Conservation (phyloP, 768 basidiomycete species). For the Boletus insuetus region DNA sequence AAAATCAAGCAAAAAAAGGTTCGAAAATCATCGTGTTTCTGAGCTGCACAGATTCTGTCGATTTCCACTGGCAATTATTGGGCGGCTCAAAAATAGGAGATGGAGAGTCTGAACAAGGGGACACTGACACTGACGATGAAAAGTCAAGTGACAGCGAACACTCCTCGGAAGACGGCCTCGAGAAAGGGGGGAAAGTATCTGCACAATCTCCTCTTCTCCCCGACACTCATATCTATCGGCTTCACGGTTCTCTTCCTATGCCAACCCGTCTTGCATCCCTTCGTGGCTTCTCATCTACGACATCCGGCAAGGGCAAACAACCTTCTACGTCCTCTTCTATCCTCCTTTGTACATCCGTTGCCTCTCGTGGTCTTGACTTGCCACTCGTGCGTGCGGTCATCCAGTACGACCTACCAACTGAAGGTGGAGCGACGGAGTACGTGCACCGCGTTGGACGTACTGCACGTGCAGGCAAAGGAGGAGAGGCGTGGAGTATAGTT, state of each 20-base stretch:
- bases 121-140: constrained; percentile 23
- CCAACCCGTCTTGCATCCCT: constrained; percentile 77
- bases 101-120: constrained; percentile 23
- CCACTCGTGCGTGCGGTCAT: constrained; percentile 92
- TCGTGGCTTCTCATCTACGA: constrained; percentile 66
- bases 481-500: constrained; percentile 94
- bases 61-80: constrained; percentile 90
- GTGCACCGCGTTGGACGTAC: constrained; percentile 97
- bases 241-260: constrained; percentile 91
- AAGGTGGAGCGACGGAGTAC: constrained; percentile 95
- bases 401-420: constrained; percentile 97
- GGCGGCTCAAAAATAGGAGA: constrained; percentile 68
- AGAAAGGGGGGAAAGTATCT: constrained; percentile 44
- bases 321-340: constrained; percentile 53
- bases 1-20: constrained; percentile 49
- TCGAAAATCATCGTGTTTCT: constrained; percentile 91
- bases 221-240: constrained; percentile 74
- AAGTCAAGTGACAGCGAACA: constrained; percentile 27
- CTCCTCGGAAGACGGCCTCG: constrained; percentile 20
- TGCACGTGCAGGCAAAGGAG: constrained; percentile 92
- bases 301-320: constrained; percentile 30
- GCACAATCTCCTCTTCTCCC: constrained; percentile 77
- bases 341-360: constrained; percentile 93
- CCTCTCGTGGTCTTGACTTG: constrained; percentile 95
- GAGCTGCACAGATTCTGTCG: constrained; percentile 96